Percentiles rank a stretch among this genome's conserved stretches.
These are phyloP conservation scores for Solanum paucissectum DNA, from an alignment of 257 asterid species.

Conservation along the genomic window DNA sequence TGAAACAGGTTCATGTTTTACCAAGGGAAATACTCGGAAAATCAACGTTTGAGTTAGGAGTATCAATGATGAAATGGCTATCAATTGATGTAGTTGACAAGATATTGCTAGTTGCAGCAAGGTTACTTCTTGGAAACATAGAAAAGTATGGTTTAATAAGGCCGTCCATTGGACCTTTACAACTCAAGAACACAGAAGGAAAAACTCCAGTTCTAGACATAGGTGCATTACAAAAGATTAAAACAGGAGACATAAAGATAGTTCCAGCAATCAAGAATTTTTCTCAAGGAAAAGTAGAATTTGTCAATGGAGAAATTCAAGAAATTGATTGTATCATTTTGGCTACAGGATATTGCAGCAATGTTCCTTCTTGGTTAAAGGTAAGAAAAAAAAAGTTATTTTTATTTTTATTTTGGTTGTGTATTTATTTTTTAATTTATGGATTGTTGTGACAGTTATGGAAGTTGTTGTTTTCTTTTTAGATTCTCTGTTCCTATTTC, in stretches of 20 bases:
- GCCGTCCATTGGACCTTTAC: conserved; percentile 66
- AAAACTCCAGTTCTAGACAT: conserved; percentile 88
- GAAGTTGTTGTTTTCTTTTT: conserved; percentile 41
- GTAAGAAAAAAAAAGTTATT: conserved; percentile 6
- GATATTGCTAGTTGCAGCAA: conserved; percentile 40
- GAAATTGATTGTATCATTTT: conserved; percentile 54
- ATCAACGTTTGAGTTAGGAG: conserved; percentile 65
- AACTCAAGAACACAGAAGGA: conserved; percentile 64
- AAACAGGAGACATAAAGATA: conserved; percentile 64
- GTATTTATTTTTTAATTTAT: not conserved
- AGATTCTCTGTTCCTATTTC: conserved; percentile 39
- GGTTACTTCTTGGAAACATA: conserved; percentile 55
- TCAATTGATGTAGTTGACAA: conserved; percentile 67
- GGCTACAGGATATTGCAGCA: conserved; percentile 93
- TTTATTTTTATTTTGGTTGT: not conserved
- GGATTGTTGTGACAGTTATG: conserved; percentile 52
- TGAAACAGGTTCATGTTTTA: not conserved
- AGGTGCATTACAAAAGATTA: conserved; percentile 62
- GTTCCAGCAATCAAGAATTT: conserved; percentile 75
- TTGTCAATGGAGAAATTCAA: conserved; percentile 48
- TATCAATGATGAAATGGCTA: conserved; percentile 52
- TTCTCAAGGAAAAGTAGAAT: conserved; percentile 46
- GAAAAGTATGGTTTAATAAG: conserved; percentile 60
- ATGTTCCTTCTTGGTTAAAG: conserved; percentile 92
- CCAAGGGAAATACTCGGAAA: conserved; percentile 73